These are phyloP conservation scores for Colletotrichum ledebouriae DNA, from an alignment of 2,329 filamentous ascomycete genomes.

Conservation along the genomic window DNA sequence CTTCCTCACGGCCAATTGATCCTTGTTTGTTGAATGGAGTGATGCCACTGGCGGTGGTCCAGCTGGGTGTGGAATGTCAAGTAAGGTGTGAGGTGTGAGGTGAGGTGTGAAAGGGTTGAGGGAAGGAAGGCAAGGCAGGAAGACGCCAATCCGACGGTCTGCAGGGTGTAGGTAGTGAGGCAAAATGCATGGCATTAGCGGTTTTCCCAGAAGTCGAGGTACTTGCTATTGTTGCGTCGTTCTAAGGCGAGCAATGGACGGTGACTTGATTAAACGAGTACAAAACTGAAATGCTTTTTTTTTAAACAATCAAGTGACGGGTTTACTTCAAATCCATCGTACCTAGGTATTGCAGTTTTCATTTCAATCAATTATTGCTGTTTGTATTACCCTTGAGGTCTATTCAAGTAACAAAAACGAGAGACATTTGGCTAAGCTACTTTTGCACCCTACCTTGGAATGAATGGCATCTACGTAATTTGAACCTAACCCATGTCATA, in stretches of 20 bases:
- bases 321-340: no score
- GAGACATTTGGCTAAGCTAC: no score
- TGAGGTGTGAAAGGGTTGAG: constrained; percentile 4
- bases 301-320: no score
- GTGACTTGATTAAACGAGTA: background rate
- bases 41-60: constrained; percentile 7
- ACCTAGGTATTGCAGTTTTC: no score
- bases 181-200: background rate
- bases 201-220: constrained; percentile 11
- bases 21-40: constrained; percentile 14
- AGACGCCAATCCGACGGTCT: background rate
- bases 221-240: background rate
- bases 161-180: background rate
- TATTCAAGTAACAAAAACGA: no score
- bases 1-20: background rate
- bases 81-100: constrained; percentile 5
- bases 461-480: constrained; percentile 35
- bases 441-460: no score
- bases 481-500: constrained; percentile 24
- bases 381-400: no score
- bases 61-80: constrained; percentile 3
- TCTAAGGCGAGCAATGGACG: constrained; percentile 4
- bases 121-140: constrained; percentile 4
- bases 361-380: no score
- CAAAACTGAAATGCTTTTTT: no score